Conservation (phyloP, 2,329 filamentous ascomycete genomes). For the Cercospora zeina region DNA sequence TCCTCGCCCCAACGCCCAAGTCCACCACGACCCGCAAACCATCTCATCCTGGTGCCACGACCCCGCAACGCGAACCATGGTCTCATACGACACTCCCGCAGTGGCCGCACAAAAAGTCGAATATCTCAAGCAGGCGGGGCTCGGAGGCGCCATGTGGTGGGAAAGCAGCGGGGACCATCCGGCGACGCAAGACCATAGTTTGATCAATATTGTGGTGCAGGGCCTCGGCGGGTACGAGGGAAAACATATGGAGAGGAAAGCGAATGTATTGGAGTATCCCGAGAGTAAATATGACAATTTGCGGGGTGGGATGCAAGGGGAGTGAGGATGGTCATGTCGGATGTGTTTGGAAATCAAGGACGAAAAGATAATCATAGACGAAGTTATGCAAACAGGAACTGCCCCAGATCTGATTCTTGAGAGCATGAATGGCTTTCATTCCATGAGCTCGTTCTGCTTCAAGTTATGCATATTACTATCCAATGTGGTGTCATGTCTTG, state of each 20-base stretch:
- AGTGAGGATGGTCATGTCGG: slow-evolving; percentile 24
- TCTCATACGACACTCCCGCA: slow-evolving; percentile 71
- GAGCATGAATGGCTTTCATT: too few species aligned
- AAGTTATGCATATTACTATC: background rate
- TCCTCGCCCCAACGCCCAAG: slow-evolving; percentile 66
- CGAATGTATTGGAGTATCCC: slow-evolving; percentile 55
- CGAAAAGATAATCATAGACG: background rate
- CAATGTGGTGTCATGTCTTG: background rate
- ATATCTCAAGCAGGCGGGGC: slow-evolving; percentile 64
- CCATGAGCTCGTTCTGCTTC: background rate
- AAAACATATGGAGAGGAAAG: slow-evolving; percentile 47
- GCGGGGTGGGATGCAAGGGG: slow-evolving; percentile 44
- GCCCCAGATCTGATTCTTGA: too few species aligned
- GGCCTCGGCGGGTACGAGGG: slow-evolving; percentile 45
- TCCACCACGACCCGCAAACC: slow-evolving; percentile 62
- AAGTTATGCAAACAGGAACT: background rate
- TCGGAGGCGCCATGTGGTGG: slow-evolving; percentile 98
- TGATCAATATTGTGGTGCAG: slow-evolving; percentile 55
- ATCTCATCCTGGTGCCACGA: slow-evolving; percentile 80
- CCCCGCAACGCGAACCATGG: slow-evolving; percentile 60
- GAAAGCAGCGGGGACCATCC: slow-evolving; percentile 77
- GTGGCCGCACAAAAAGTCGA: slow-evolving; percentile 69
- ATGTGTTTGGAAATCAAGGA: background rate
- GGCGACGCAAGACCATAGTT: slow-evolving; percentile 54
- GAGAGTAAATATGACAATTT: slow-evolving; percentile 57